phyloP scores from a whole-genome alignment of 164 flowering plant species.

The Sedum album region DNA sequence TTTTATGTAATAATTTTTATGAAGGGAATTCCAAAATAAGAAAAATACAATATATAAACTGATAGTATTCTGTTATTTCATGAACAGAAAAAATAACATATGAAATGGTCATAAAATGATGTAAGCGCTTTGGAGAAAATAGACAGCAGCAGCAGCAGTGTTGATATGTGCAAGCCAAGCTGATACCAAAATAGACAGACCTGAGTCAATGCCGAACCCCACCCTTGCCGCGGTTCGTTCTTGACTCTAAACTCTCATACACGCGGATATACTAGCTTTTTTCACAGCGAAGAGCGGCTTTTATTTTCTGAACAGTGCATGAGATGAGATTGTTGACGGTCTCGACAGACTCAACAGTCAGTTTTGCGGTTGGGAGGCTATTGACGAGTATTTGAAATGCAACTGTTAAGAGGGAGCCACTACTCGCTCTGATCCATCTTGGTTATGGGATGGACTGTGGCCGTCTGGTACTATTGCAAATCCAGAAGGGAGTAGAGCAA shows the following conservation, averaged over 20 bases:
- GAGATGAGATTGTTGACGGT: slow-evolving; percentile 2
- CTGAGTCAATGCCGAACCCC: background rate
- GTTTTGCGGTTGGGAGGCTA: background rate
- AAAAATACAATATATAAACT: too few relatives aligned
- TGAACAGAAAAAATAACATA: background rate
- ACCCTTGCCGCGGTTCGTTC: background rate
- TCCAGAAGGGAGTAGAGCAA: slow-evolving; percentile 89
- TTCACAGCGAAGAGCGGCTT: slow-evolving; percentile 1
- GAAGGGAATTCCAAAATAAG: too few relatives aligned
- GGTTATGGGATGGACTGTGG: slow-evolving; percentile 21
- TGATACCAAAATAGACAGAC: background rate
- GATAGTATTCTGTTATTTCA: too few relatives aligned
- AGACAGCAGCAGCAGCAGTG: background rate
- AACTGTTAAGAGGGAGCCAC: slow-evolving; percentile 2
- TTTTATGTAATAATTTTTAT: too few relatives aligned
- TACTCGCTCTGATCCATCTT: background rate
- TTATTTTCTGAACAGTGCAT: too few relatives aligned
- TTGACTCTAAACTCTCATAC: background rate
- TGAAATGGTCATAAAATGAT: background rate
- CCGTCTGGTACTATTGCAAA: slow-evolving; percentile 86
- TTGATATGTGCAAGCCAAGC: background rate
- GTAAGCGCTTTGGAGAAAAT: background rate
- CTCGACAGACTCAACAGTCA: slow-evolving; percentile 4
- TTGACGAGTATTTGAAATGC: slow-evolving; percentile 9
- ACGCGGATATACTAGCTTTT: background rate